Conservation (phyloP, 306 rosid species). For the Rubus idaeus region DNA sequence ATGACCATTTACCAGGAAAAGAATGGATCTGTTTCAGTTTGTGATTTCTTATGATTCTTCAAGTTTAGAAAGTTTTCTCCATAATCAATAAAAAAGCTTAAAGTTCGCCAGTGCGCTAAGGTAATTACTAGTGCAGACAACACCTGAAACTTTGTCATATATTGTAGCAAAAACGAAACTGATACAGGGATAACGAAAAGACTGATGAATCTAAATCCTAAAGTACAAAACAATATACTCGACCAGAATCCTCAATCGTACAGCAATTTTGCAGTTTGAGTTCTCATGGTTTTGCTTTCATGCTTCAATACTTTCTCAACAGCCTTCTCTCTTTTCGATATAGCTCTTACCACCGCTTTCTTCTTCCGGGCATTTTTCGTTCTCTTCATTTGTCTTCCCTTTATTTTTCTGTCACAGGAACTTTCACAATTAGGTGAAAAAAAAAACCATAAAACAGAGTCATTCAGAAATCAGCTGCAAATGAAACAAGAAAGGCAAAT, state of each 20-base stretch:
- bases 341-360: slow-evolving; percentile 70
- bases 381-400: slow-evolving; percentile 87
- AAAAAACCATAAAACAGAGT: not conserved
- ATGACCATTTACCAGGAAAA: too few species aligned
- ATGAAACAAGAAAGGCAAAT: not conserved
- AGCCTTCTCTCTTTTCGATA: slow-evolving; percentile 52
- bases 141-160: not conserved
- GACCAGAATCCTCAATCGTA: slow-evolving; percentile 47
- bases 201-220: not conserved
- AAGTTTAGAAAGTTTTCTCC: too few species aligned
- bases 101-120: not conserved
- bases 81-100: not conserved
- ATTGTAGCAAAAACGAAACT: not conserved
- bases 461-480: not conserved
- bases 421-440: slow-evolving; percentile 8
- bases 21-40: not conserved
- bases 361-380: slow-evolving; percentile 63
- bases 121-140: not conserved
- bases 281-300: slow-evolving; percentile 62
- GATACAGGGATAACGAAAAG: not conserved
- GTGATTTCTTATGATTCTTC: not conserved
- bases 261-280: slow-evolving; percentile 69
- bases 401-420: slow-evolving; percentile 55
- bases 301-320: slow-evolving; percentile 54
- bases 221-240: not conserved